Evolutionary conservation across 225 moss, liverwort and hornwort species (phyloP).

Genomic region (Climacium dendroides): DNA sequence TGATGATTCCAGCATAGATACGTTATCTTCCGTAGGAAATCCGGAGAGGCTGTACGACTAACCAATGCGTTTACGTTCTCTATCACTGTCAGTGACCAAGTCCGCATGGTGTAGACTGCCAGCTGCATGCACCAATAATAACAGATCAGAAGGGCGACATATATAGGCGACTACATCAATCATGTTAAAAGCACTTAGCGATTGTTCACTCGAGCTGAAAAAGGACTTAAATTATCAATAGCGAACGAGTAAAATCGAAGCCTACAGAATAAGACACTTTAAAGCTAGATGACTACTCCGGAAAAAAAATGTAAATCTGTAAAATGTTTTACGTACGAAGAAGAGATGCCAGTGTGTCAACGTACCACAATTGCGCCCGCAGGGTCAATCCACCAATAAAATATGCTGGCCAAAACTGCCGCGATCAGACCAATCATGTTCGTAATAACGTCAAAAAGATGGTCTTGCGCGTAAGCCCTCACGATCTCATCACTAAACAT

Average conservation of each 20-base stretch:
- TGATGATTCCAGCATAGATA: slow-evolving; percentile 95
- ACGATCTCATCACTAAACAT: slow-evolving; percentile 75
- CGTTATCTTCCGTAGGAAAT: slow-evolving; percentile 70
- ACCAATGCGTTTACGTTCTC: slow-evolving; percentile 86
- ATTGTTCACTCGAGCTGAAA: background rate
- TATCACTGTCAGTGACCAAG: slow-evolving; percentile 75
- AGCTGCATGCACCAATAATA: slow-evolving; percentile 31
- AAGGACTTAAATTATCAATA: background rate
- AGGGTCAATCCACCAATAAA: slow-evolving; percentile 86
- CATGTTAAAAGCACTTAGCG: background rate
- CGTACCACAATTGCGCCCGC: slow-evolving; percentile 76
- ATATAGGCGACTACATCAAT: background rate
- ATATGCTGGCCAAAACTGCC: slow-evolving; percentile 54
- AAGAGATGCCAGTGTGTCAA: background rate
- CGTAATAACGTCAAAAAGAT: slow-evolving; percentile 86
- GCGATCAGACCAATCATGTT: slow-evolving; percentile 72
- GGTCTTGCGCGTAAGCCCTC: slow-evolving; percentile 83
- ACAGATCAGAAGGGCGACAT: background rate
- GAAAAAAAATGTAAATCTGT: background rate
- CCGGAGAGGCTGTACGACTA: slow-evolving; percentile 79
- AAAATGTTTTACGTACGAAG: background rate
- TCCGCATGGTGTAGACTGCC: slow-evolving; percentile 90
- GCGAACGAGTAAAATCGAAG: background rate
- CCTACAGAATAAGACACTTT: background rate
- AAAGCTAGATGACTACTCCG: background rate